Evolutionary conservation across 2,329 filamentous ascomycete species (phyloP).

Genomic region (Alternaria angustiovoidea): DNA sequence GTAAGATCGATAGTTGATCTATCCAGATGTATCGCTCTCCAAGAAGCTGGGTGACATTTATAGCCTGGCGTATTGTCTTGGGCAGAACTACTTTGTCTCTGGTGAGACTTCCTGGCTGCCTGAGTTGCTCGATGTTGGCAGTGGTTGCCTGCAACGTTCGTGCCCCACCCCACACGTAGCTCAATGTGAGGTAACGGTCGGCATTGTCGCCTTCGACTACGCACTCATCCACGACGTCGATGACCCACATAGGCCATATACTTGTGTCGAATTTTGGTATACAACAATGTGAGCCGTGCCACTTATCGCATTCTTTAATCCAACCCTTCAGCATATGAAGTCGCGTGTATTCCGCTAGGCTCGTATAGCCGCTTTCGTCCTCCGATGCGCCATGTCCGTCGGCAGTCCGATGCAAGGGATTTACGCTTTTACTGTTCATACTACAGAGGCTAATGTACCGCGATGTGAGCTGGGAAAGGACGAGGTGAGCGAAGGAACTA

Average conservation of each 20-base stretch:
- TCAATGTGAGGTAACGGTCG: not conserved
- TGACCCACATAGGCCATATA: not conserved
- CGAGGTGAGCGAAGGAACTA: too few relatives aligned
- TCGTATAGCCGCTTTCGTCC: too few relatives aligned
- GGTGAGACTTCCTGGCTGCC: fast-evolving
- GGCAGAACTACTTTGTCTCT: fast-evolving
- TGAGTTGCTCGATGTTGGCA: not conserved
- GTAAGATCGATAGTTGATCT: not conserved
- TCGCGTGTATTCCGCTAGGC: not conserved
- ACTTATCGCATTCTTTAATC: not conserved
- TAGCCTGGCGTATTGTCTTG: not conserved
- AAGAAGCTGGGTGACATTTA: not conserved
- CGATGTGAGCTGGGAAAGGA: too few relatives aligned
- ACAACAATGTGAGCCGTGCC: not conserved
- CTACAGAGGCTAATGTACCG: too few relatives aligned
- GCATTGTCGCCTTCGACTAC: not conserved
- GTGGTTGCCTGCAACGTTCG: not conserved
- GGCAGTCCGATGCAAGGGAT: too few relatives aligned
- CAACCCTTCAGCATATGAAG: not conserved
- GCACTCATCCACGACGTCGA: not conserved
- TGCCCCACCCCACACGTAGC: not conserved
- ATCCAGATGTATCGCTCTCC: not conserved
- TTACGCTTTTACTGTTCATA: too few relatives aligned
- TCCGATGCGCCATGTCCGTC: too few relatives aligned
- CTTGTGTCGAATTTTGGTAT: not conserved